Evolutionary conservation across 1,284 basidiomycete genomes (phyloP), one percentile per base, ranked within the genome.

Genomic region (Naganishia sp.): DNA sequence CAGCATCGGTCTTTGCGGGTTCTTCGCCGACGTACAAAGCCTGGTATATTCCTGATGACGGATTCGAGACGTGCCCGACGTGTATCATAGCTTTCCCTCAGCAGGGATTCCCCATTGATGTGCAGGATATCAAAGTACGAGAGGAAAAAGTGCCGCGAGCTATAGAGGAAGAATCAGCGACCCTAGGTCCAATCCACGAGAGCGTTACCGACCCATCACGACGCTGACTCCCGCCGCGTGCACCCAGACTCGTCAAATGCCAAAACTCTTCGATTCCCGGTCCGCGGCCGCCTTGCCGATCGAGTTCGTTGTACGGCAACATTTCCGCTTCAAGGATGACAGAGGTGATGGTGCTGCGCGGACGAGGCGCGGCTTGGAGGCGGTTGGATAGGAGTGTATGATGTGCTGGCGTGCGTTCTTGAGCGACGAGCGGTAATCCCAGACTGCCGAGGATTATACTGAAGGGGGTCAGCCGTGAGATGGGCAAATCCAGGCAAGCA

Each of bases 251-350:
- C 18, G 67, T 72, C 0, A 80, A 71, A 72, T 75, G 74, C 77
- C 81, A 82, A 68, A 83, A 83, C 72, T 82, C 81, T 66, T 81
- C 81, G 53, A 82, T 79, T 2, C 77, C 79, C 1, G 76, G 74
- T 2, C 75, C 76, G 6, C 73, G 67, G 2, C 70, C 69, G 3
- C 77, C 72, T 63, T 74, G 67, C 13, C 79, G 65, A 4, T 65
- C 73, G 0, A 75, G 77, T 31, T 87, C 87, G 54, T 88, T 85
- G 75, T 84, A 94, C 0, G 90, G 87, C 5, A 94, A 87, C 85
- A 94, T 90, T 77, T 95, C 92, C 0, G 90, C 90, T 74, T 95
- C 92, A 0, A 94, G 77, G 21, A 94, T 86, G 39, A 89, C 77
- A 66, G 85, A 85, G 52, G 68, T 75, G 77, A 41, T 57, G 46